phyloP scores from a whole-genome alignment of 2,329 filamentous ascomycete genomes.

The Microcyclosporella mali region DNA sequence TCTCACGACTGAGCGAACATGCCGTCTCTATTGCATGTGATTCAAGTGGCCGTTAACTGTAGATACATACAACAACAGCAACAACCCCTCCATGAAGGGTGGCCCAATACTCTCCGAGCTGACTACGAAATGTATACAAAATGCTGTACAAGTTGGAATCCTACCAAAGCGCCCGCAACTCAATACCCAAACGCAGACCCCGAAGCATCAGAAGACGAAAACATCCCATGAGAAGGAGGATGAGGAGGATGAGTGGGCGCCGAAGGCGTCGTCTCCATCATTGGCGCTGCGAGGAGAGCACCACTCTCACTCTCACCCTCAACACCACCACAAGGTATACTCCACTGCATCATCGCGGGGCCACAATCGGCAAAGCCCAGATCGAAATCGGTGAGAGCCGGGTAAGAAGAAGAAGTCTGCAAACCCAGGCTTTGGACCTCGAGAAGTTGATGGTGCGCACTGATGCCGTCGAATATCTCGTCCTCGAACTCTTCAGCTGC shows the following conservation, averaged over 20 bases:
- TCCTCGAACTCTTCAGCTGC: neutral
- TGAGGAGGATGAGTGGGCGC: slow-evolving; percentile 7
- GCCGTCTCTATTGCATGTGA: too few species aligned
- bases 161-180: neutral
- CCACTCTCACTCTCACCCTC: too few species aligned
- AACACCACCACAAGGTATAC: neutral
- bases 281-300: slow-evolving; percentile 7
- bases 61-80: too few species aligned
- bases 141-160: neutral
- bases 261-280: slow-evolving; percentile 19
- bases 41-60: too few species aligned
- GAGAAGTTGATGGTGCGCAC: neutral
- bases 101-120: too few species aligned
- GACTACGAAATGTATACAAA: too few species aligned
- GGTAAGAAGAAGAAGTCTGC: slow-evolving; percentile 6
- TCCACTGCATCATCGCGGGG: slow-evolving; percentile 5
- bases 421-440: slow-evolving; percentile 6
- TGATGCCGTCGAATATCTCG: neutral
- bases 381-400: slow-evolving; percentile 12
- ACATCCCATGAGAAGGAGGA: neutral
- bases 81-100: too few species aligned
- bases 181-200: too few species aligned
- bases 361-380: slow-evolving; percentile 15
- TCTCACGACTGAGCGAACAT: too few species aligned
- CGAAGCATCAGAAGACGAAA: too few species aligned